phyloP scores from a whole-genome alignment of 2,329 filamentous ascomycete species.

The Penicillium sp. region DNA sequence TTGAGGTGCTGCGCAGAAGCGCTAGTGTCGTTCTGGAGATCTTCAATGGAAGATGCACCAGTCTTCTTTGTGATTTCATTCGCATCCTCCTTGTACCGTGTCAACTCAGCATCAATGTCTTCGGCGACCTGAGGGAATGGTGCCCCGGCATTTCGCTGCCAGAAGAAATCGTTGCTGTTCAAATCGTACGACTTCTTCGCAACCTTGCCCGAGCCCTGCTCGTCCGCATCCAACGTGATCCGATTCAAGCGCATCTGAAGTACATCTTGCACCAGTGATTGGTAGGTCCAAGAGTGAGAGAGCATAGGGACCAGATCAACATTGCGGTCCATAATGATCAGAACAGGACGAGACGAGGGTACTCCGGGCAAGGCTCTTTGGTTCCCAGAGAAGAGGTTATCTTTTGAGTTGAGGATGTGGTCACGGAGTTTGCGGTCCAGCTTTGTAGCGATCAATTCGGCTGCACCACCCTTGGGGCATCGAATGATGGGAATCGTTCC shows the following conservation, averaged over 20 bases:
- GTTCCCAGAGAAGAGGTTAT: slow-evolving; percentile 83
- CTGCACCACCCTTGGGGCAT: slow-evolving; percentile 89
- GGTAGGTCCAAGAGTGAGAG: slow-evolving; percentile 93
- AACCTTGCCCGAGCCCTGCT: slow-evolving; percentile 74
- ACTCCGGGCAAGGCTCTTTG: slow-evolving; percentile 68
- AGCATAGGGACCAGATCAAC: slow-evolving; percentile 97
- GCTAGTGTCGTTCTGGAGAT: slow-evolving; percentile 86
- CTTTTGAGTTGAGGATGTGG: slow-evolving; percentile 96
- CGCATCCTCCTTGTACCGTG: slow-evolving; percentile 93
- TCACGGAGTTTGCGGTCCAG: slow-evolving; percentile 95
- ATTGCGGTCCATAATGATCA: slow-evolving; percentile 93
- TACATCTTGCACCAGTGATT: slow-evolving; percentile 82
- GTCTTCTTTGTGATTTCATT: slow-evolving; percentile 95
- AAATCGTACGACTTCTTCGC: slow-evolving; percentile 90
- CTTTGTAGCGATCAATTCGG: slow-evolving; percentile 92
- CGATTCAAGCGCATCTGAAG: slow-evolving; percentile 84
- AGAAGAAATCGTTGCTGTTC: slow-evolving; percentile 91
- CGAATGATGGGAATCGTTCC: slow-evolving; percentile 93
- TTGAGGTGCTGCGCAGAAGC: slow-evolving; percentile 94
- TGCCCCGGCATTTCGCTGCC: slow-evolving; percentile 86
- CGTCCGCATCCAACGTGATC: slow-evolving; percentile 88
- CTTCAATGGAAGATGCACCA: slow-evolving; percentile 88
- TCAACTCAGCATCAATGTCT: slow-evolving; percentile 91
- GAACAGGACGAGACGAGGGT: slow-evolving; percentile 78
- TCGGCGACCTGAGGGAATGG: slow-evolving; percentile 97